A percentile compares a stretch with the other conserved stretches of the same genome.
Conservation (phyloP, 192 early-diverging fungal genomes). For the Mortierella antarctica region DNA sequence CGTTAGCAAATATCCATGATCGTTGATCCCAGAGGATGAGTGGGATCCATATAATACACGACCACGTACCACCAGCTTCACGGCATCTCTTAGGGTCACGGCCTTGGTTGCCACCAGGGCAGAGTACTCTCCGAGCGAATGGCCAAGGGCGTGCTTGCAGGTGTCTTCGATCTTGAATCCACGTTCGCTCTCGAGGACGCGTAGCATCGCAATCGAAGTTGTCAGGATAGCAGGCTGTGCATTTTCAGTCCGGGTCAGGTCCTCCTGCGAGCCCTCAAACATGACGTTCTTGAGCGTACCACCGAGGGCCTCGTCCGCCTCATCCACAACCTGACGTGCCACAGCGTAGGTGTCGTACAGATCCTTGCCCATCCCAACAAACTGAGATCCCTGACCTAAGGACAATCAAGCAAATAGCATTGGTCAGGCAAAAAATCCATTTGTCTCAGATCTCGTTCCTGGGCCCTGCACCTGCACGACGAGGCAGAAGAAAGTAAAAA, state of each 20-base stretch:
- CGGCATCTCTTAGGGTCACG: slow-evolving; percentile 79
- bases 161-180: slow-evolving; percentile 79
- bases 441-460: too few relatives aligned
- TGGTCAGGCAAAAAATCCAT: too few relatives aligned
- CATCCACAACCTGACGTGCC: slow-evolving; percentile 87
- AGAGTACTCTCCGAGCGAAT: slow-evolving; percentile 94
- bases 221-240: slow-evolving; percentile 95
- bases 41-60: neutral
- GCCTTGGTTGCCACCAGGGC: slow-evolving; percentile 77
- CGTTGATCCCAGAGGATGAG: neutral
- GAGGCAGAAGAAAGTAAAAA: neutral
- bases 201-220: slow-evolving; percentile 87
- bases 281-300: slow-evolving; percentile 78
- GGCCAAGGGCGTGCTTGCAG: slow-evolving; percentile 88
- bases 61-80: slow-evolving; percentile 81
- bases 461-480: too few relatives aligned
- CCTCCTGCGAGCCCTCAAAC: slow-evolving; percentile 85
- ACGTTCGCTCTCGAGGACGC: slow-evolving; percentile 84
- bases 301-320: slow-evolving; percentile 88
- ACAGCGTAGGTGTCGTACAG: slow-evolving; percentile 78
- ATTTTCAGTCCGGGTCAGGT: slow-evolving; percentile 72
- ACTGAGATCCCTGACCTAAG: slow-evolving; percentile 84
- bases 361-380: slow-evolving; percentile 94
- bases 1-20: neutral
- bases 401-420: too few relatives aligned